These are phyloP conservation scores for Ceratobasidium sp. DNA, from an alignment of 1,284 basidiomycete species.

Conservation along the genomic window DNA sequence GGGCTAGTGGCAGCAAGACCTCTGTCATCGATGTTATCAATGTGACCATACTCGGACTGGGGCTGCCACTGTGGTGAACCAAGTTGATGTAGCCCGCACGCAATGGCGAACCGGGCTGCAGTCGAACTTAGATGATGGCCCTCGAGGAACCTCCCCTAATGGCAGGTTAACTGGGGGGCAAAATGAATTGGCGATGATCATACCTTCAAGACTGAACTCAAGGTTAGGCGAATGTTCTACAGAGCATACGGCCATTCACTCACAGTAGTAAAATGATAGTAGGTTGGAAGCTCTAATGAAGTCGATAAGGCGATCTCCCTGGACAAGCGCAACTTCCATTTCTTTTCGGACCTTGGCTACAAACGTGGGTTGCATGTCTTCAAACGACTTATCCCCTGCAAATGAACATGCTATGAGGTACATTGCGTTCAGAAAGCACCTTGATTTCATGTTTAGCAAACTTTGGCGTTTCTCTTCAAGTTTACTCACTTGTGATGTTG, in stretches of 20 bases:
- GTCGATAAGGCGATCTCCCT: conserved; percentile 38
- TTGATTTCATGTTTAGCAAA: neutral
- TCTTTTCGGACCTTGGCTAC: conserved; percentile 35
- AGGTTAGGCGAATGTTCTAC: neutral
- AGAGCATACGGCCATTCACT: conserved; percentile 7
- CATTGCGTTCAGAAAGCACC: conserved; percentile 40
- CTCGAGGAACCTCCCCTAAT: conserved; percentile 37
- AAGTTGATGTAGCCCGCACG: conserved; percentile 41
- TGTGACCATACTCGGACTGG: conserved; percentile 14
- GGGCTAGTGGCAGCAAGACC: neutral
- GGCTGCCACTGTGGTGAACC: conserved; percentile 35
- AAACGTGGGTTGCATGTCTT: conserved; percentile 38
- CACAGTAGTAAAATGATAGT: conserved; percentile 40
- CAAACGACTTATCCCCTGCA: conserved; percentile 35
- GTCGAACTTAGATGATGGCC: conserved; percentile 38
- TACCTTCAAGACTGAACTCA: conserved; percentile 1
- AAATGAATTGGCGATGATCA: neutral
- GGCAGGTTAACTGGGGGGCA: neutral
- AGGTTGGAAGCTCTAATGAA: conserved; percentile 40
- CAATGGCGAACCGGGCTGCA: conserved; percentile 40
- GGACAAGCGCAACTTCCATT: conserved; percentile 25
- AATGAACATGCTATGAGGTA: conserved; percentile 40
- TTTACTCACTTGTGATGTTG: conserved; percentile 11
- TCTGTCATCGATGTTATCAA: neutral
- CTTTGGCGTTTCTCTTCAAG: too few relatives aligned